Percentiles rank a stretch among this genome's conserved stretches.
Conservation (phyloP, 2,329 filamentous ascomycete genomes). For the Leptographium procerum region DNA sequence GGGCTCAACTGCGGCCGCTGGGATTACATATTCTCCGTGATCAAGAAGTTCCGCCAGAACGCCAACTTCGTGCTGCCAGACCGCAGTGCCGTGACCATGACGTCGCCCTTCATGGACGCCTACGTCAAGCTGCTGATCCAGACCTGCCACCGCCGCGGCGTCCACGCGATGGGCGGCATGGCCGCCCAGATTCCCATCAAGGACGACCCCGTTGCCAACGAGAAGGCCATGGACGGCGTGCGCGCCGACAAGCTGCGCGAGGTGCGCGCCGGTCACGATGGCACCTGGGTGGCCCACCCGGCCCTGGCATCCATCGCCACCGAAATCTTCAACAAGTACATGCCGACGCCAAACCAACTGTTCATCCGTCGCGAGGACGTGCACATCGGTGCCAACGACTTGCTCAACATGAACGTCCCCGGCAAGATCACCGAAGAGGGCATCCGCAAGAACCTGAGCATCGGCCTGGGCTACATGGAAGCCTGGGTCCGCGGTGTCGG, state of each 20-base stretch:
- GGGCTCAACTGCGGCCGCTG: constrained; percentile 97
- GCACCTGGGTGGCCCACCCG: constrained; percentile 93
- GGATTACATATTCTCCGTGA: constrained; percentile 99
- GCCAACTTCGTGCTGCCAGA: constrained; percentile 87
- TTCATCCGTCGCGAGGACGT: constrained; percentile 87
- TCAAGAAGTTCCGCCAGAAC: constrained; percentile 98
- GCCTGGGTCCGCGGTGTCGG: constrained; percentile 92
- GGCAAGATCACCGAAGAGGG: constrained; percentile 86
- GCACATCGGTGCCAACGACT: constrained; percentile 71
- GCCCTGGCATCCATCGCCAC: constrained; percentile 78
- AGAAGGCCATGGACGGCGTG: constrained; percentile 86
- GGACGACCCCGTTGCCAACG: constrained; percentile 81
- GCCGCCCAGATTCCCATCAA: constrained; percentile 98
- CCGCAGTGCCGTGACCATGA: constrained; percentile 89
- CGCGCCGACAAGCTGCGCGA: constrained; percentile 94
- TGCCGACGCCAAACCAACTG: constrained; percentile 97
- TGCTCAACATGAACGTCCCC: constrained; percentile 96
- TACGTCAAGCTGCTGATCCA: constrained; percentile 97
- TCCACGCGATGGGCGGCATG: constrained; percentile 99
- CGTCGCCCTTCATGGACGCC: constrained; percentile 92
- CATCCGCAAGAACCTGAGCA: constrained; percentile 95
- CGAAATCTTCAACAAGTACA: constrained; percentile 94
- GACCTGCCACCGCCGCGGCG: constrained; percentile 90
- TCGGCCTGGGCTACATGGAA: constrained; percentile 96
- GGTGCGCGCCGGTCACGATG: constrained; percentile 89